Evolutionary conservation across 768 basidiomycete species (phyloP).

Genomic region (Xerocomus potaroensis): DNA sequence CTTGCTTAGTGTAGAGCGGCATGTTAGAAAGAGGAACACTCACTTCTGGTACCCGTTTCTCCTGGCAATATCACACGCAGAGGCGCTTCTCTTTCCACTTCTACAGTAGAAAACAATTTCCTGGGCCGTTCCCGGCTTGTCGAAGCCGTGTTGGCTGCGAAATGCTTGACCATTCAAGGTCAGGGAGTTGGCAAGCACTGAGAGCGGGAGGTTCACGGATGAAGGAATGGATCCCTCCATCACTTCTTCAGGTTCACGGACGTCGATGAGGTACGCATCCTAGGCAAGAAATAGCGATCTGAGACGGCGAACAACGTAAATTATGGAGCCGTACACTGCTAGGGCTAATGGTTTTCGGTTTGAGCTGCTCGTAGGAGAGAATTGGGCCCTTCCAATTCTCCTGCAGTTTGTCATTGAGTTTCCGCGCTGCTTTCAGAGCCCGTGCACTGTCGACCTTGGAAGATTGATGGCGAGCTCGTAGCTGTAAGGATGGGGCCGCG

Average conservation of each 20-base stretch:
- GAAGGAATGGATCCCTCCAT: constrained; percentile 91
- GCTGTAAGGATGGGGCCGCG: constrained; percentile 10
- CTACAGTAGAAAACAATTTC: constrained; percentile 89
- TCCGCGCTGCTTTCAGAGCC: constrained; percentile 28
- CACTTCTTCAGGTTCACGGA: constrained; percentile 91
- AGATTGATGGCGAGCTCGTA: constrained; percentile 33
- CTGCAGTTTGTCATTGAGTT: constrained; percentile 38
- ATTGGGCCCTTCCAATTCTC: constrained; percentile 75
- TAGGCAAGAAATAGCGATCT: constrained; percentile 31
- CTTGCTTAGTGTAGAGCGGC: not conserved
- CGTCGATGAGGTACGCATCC: constrained; percentile 78
- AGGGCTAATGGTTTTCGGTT: constrained; percentile 75
- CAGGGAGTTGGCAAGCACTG: constrained; percentile 65
- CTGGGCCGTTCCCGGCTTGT: constrained; percentile 65
- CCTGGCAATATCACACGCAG: constrained; percentile 78
- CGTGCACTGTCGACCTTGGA: constrained; percentile 24
- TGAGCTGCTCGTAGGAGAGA: constrained; percentile 75
- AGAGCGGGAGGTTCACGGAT: constrained; percentile 84
- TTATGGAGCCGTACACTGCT: constrained; percentile 42
- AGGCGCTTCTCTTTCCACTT: constrained; percentile 77
- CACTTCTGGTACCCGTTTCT: constrained; percentile 81
- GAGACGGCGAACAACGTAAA: not conserved
- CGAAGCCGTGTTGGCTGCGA: constrained; percentile 62
- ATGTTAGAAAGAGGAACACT: constrained; percentile 22
- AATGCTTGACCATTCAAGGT: constrained; percentile 54